Evolutionary conservation across 2,329 filamentous ascomycete species (phyloP).

Genomic region (Cladosporium sp.): DNA sequence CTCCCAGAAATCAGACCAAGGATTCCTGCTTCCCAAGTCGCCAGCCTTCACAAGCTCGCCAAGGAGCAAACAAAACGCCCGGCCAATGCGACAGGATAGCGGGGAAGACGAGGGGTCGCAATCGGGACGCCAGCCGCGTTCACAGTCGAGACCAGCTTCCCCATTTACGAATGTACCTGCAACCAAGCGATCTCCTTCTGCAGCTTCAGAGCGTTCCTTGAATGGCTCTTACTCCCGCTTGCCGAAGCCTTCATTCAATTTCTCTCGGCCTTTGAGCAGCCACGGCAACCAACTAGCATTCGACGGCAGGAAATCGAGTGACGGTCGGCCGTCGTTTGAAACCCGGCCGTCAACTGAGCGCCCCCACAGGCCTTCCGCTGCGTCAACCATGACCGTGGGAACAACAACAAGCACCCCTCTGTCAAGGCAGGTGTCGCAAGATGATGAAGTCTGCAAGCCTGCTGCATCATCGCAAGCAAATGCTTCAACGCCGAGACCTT

Average conservation of each 20-base stretch:
- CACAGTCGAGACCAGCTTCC: conserved; percentile 53
- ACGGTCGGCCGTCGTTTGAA: conserved; percentile 20
- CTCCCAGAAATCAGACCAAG: conserved; percentile 24
- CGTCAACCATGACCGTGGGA: conserved; percentile 23
- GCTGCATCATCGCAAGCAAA: conserved; percentile 1
- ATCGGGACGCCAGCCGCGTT: conserved; percentile 36
- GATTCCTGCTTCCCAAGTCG: conserved; percentile 27
- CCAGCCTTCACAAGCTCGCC: conserved; percentile 38
- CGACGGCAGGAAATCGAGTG: conserved; percentile 27
- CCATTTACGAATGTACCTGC: conserved; percentile 54
- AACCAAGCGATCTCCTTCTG: conserved; percentile 72
- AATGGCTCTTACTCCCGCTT: conserved; percentile 46
- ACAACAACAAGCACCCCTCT: conserved; percentile 17
- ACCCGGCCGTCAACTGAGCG: conserved; percentile 15
- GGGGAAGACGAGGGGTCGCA: conserved; percentile 62
- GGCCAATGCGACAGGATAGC: conserved; percentile 44
- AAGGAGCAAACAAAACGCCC: conserved; percentile 37
- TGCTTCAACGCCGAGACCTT: conserved; percentile 14
- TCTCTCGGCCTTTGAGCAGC: conserved; percentile 81
- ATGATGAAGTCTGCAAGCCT: conserved; percentile 18
- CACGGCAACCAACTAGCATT: conserved; percentile 39
- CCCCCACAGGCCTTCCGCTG: conserved; percentile 16
- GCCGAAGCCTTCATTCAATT: conserved; percentile 78
- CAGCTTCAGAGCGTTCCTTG: conserved; percentile 72
- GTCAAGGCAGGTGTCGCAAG: conserved; percentile 36